Conservation (phyloP, 257 asterid genomes). For the Haberlea rhodopensis region DNA sequence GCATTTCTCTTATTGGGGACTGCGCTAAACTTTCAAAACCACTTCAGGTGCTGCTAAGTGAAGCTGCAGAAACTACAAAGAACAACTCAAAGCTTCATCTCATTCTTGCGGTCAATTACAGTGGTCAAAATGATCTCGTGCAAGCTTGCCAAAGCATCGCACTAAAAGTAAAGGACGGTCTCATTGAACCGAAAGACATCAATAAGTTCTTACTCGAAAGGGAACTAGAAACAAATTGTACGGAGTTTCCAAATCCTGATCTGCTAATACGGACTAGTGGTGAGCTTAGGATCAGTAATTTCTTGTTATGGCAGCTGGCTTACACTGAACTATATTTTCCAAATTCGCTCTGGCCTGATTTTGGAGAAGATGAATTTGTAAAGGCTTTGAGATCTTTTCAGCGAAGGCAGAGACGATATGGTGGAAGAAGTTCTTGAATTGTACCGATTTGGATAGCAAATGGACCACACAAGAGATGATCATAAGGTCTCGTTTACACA, state of each 20-base stretch:
- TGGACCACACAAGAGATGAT: no score
- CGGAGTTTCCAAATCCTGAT: constrained; percentile 50
- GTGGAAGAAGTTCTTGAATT: constrained; percentile 23
- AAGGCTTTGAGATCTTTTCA: constrained; percentile 56
- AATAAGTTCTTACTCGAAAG: constrained; percentile 36
- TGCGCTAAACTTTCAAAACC: constrained; percentile 43
- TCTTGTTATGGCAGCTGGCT: constrained; percentile 72
- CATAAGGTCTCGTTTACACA: background rate
- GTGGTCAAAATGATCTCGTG: constrained; percentile 39
- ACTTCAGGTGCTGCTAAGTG: constrained; percentile 30
- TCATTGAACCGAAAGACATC: constrained; percentile 46
- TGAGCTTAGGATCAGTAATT: constrained; percentile 63
- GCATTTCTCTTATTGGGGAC: constrained; percentile 58
- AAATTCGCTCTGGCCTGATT: constrained; percentile 59
- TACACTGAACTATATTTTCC: constrained; percentile 54
- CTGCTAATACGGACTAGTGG: constrained; percentile 68
- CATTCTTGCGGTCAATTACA: constrained; percentile 39
- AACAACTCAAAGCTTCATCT: constrained; percentile 40
- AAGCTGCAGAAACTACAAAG: constrained; percentile 27
- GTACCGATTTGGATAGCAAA: background rate
- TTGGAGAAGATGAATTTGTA: constrained; percentile 50
- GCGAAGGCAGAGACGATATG: constrained; percentile 56
- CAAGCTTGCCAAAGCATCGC: constrained; percentile 49
- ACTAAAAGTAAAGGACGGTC: constrained; percentile 52
- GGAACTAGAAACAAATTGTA: constrained; percentile 53